These are phyloP conservation scores for Geotrichum aggregatum DNA, from an alignment of 1,139 yeast genomes.

Conservation along the genomic window DNA sequence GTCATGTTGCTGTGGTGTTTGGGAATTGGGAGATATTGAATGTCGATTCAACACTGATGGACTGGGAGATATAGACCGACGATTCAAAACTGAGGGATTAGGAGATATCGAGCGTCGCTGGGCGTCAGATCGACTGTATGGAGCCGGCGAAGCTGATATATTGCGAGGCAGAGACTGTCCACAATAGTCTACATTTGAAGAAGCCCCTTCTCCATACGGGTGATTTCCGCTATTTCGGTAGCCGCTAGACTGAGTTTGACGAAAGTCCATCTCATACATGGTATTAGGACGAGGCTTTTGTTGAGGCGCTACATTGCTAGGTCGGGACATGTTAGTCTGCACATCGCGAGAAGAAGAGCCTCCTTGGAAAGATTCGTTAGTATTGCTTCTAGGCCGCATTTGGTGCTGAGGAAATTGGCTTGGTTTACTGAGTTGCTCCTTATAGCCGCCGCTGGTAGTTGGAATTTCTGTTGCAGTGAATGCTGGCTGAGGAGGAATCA, in stretches of 20 bases:
- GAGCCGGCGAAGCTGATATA: not conserved
- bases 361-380: not conserved
- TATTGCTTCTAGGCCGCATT: not conserved
- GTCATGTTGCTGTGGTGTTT: not conserved
- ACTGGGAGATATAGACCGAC: conserved; percentile 25
- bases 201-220: not conserved
- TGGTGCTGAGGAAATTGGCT: conserved; percentile 21
- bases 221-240: not conserved
- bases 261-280: conserved; percentile 1
- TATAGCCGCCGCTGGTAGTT: not conserved
- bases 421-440: conserved; percentile 27
- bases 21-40: conserved; percentile 26
- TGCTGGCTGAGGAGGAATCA: conserved; percentile 34
- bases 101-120: conserved; percentile 10
- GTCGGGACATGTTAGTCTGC: not conserved
- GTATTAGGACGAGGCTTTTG: conserved; percentile 4
- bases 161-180: not conserved
- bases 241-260: not conserved
- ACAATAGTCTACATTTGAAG: not conserved
- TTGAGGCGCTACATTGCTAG: not conserved
- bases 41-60: conserved; percentile 21
- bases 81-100: conserved; percentile 7
- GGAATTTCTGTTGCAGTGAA: conserved; percentile 36
- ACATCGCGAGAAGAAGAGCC: not conserved
- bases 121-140: not conserved